Conservation (phyloP, 805 yeast species). For the Candida saitoana region DNA sequence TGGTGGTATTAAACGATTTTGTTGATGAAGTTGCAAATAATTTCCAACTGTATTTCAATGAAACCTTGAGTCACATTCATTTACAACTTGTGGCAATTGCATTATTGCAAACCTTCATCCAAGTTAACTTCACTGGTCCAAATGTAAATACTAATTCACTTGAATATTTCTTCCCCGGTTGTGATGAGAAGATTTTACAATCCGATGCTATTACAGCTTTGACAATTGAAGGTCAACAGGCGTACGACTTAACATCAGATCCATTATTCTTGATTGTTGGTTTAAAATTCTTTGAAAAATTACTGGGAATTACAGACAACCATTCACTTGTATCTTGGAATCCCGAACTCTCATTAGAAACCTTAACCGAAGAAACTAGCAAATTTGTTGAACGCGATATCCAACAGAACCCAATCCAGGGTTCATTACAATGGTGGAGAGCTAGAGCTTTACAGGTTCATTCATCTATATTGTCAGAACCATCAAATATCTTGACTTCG, state of each 20-base stretch:
- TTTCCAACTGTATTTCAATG: constrained; percentile 11
- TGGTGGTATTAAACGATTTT: constrained; percentile 12
- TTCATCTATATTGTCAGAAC: constrained; percentile 59
- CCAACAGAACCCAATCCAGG: constrained; percentile 32
- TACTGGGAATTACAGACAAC: constrained; percentile 36
- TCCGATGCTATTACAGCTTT: constrained; percentile 38
- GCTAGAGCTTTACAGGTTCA: constrained; percentile 64
- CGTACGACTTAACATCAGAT: constrained; percentile 50
- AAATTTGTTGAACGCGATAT: constrained; percentile 7
- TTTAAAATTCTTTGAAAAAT: constrained; percentile 27
- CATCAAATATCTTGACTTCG: constrained; percentile 46
- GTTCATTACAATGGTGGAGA: constrained; percentile 71
- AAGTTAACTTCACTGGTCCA: constrained; percentile 84
- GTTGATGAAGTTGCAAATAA: constrained; percentile 9
- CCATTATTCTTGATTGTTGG: constrained; percentile 33
- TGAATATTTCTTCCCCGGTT: constrained; percentile 25
- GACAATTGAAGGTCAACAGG: constrained; percentile 61
- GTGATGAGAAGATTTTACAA: constrained; percentile 17
- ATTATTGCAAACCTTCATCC: constrained; percentile 64
- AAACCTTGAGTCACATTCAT: constrained; percentile 14
- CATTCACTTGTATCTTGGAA: constrained; percentile 37
- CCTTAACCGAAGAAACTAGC: constrained; percentile 6
- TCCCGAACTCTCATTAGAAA: constrained; percentile 11
- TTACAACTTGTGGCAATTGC: constrained; percentile 50
- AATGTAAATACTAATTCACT: constrained; percentile 38